phyloP scores from a whole-genome alignment of 305 asterid species.

The Striga hermonthica region DNA sequence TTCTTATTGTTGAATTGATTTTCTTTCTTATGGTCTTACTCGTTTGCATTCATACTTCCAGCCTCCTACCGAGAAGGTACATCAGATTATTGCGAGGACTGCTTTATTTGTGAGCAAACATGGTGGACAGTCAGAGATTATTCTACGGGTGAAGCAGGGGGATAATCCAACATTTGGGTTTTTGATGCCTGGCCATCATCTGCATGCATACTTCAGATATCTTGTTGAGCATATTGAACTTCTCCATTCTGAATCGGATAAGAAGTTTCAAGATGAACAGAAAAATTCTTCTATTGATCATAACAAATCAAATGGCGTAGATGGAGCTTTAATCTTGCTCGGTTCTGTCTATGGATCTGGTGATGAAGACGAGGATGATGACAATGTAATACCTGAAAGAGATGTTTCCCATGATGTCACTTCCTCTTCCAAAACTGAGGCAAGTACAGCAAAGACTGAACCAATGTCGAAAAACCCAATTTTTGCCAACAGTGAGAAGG shows the following conservation, averaged over 20 bases:
- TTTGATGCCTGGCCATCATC: conserved; percentile 85
- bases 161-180: conserved; percentile 91
- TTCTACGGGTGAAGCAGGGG: conserved; percentile 93
- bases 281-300: conserved; percentile 34
- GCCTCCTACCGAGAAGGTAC: conserved; percentile 91
- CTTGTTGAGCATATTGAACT: conserved; percentile 83
- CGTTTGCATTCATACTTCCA: conserved; percentile 34
- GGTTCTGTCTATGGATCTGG: conserved; percentile 91
- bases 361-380: conserved; percentile 77
- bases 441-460: conserved; percentile 41
- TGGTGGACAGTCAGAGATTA: conserved; percentile 91
- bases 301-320: conserved; percentile 34
- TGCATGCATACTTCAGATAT: conserved; percentile 83
- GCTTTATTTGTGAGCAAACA: conserved; percentile 84
- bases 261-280: conserved; percentile 42
- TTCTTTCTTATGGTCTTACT: conserved; percentile 22
- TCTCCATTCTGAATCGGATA: conserved; percentile 47
- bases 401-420: conserved; percentile 31
- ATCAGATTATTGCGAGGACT: conserved; percentile 87
- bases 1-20: conserved; percentile 23
- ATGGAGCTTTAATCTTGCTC: conserved; percentile 82
- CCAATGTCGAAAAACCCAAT: conserved; percentile 34
- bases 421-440: conserved; percentile 30
- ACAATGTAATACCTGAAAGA: conserved; percentile 31
- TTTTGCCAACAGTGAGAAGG: conserved; percentile 47